Evolutionary conservation across 176 grass and related monocot genomes (phyloP).

Genomic region (Oryza brachyantha): DNA sequence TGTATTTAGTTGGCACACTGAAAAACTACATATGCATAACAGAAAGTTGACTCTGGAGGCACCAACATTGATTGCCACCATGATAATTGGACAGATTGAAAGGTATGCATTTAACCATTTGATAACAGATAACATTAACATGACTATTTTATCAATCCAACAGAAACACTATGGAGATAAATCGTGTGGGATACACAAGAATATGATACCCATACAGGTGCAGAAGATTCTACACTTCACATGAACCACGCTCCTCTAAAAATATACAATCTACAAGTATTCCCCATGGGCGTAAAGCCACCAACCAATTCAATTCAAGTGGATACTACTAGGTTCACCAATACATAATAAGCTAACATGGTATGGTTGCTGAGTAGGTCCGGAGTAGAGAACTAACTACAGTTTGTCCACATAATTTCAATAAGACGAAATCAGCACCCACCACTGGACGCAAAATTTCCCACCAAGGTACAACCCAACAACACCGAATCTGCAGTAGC

Average conservation of each 20-base stretch:
- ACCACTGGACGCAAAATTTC: background rate
- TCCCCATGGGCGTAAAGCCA: background rate
- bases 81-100: background rate
- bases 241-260: background rate
- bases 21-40: slow-evolving; percentile 3
- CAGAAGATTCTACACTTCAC: background rate
- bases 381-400: background rate
- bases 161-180: background rate
- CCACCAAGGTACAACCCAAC: background rate
- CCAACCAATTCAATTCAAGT: background rate
- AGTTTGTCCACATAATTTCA: background rate
- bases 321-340: background rate
- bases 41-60: background rate
- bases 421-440: background rate
- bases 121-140: too few relatives aligned
- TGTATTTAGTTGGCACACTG: background rate
- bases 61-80: background rate
- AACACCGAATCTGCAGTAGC: background rate
- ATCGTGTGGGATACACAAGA: background rate
- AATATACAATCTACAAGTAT: background rate
- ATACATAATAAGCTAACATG: background rate
- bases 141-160: background rate
- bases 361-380: background rate
- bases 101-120: background rate
- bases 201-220: background rate